These are phyloP conservation scores for Saussurea involucrata DNA, from an alignment of 129 eudicot species.

Conservation along the genomic window DNA sequence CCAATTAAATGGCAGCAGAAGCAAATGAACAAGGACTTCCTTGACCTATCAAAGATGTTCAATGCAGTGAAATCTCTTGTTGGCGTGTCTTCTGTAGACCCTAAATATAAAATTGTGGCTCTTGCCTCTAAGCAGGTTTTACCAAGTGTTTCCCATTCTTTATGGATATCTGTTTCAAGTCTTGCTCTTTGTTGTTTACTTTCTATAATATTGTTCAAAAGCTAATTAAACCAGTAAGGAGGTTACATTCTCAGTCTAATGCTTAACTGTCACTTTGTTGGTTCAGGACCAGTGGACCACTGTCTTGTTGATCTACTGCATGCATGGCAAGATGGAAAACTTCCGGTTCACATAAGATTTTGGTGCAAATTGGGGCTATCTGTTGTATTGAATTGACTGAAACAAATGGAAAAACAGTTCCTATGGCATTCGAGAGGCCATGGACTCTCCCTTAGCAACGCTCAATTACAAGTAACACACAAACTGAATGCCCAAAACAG, in stretches of 20 bases:
- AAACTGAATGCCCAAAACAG: too few species aligned
- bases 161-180: background rate
- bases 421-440: too few species aligned
- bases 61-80: slow-evolving; percentile 74
- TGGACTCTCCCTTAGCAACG: too few species aligned
- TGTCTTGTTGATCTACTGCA: slow-evolving; percentile 92
- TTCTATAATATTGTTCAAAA: background rate
- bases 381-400: too few species aligned
- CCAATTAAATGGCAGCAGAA: slow-evolving; percentile 74
- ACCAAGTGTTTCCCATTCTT: background rate
- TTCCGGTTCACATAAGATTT: slow-evolving; percentile 73
- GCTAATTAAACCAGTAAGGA: background rate
- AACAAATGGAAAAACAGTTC: too few species aligned
- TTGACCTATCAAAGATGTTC: slow-evolving; percentile 52
- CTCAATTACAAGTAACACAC: too few species aligned
- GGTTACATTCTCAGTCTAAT: background rate
- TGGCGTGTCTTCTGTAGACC: slow-evolving; percentile 73
- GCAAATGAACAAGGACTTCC: slow-evolving; percentile 81
- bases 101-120: slow-evolving; percentile 72
- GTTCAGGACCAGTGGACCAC: slow-evolving; percentile 92
- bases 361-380: too few species aligned
- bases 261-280: slow-evolving; percentile 8
- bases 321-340: slow-evolving; percentile 87
- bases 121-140: slow-evolving; percentile 91
- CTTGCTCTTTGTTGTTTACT: background rate